Evolutionary conservation across 148 eudicot genomes (phyloP), one percentile per base, ranked within the genome.

Genomic region (Fallopia convolvulus): DNA sequence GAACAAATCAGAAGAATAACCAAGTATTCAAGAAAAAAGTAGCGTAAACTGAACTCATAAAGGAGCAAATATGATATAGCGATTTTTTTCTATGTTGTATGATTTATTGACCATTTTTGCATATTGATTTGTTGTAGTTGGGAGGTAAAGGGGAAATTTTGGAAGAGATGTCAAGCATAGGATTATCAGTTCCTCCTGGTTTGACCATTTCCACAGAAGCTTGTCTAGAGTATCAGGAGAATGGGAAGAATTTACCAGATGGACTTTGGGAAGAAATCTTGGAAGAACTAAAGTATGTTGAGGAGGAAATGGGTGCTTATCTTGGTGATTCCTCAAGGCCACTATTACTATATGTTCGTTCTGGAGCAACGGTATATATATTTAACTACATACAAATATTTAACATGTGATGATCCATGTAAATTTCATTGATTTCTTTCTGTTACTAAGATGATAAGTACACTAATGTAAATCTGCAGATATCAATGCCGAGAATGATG

Each of bases 61-160:
- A 26, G 30, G 30, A 1, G 30, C 30, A 26, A 26, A 26, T 26
- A 26, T 26, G 30, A 26, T 0, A 33, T 3, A 40, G 42, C 4
- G 2, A 10, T 9, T n/a, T 6, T 39, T 8, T 39, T 70, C 20
- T 20, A 2, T 70, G 21, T 14, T 42, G 21, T 70, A 39, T 70
- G 30, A n/a, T 70, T 18, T 70, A 70, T 36, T 70, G 46, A 70
- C 23, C 48, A 14, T 70, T 70, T 5, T 53, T 9, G 9, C 21
- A 30, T 30, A 11, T 5, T 13, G 23, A 2, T 80, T 13, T 18
- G 47, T 48, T 66, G 33, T 70, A 52, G 99, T 85, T 96, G 88
- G 99, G 99, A 77, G 99, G 99, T 8, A 96, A 96, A 86, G 99
- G 99, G 76, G 99, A 98, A 70, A 96, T 93, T 79, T 90, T 96